Evolutionary conservation across 768 basidiomycete genomes (phyloP), one percentile per base, ranked within the genome.

Genomic region (Asterophora lycoperdoides): DNA sequence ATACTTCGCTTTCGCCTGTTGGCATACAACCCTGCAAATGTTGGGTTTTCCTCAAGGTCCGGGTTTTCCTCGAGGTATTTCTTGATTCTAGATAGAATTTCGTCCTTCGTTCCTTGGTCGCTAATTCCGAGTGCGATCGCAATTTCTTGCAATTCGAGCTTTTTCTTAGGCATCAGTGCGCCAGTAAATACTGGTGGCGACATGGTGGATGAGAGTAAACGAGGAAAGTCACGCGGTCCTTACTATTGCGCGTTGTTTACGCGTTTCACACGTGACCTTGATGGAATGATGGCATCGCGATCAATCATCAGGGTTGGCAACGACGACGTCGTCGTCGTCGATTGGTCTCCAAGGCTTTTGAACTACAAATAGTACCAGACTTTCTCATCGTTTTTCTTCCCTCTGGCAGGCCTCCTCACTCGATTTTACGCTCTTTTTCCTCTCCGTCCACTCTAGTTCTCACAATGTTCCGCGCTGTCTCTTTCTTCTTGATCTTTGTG

Each of bases 101-200:
- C 82, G 26, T 86, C 83, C 52, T 78, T 83, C 1, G 81, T 86
- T 33, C 84, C 84, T 30, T 66, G 48, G 45, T 78, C 76, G 39
- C 70, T 74, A 49, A 84, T 63, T 1, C 63, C 60, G 18, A 87
- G 73, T 4, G 80, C 79, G 4, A 52, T 1, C 1, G 84, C 81
- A 30, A 86, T 79, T 48, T 78, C 76, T 56, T 77, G 82, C 3
- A 87, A 74, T 17, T 86, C 84, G 3, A 70, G 70, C 63, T 86
- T 86, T 68, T 83, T 86, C 67, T 86, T 86, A n/a, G 75, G 58
- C 51, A 71, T 74, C 20, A 85, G 73, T 20, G 78, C 63, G 39
- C 84, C 84, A 34, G 76, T 59, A 59, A 68, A 83, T 29, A 64
- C 51, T 49, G 68, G 48, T 30, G 70, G 69, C 34, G 75, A 63